A percentile compares a stretch with the other conserved stretches of the same genome.
Conservation (phyloP, 2,329 filamentous ascomycete species). For the Polychaeton citri region DNA sequence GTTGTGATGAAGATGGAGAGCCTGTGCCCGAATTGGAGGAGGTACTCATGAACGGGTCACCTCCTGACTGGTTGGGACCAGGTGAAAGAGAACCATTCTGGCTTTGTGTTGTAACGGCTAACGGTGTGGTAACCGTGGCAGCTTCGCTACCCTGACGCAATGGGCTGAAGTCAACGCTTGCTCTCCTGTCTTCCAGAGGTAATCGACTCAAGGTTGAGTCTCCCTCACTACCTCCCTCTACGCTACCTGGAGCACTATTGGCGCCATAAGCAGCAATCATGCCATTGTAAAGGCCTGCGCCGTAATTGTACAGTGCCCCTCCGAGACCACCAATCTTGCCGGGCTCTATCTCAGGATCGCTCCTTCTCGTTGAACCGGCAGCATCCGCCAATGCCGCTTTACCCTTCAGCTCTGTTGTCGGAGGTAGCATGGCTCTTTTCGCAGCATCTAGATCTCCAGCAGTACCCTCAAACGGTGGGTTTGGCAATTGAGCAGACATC, state of each 20-base stretch:
- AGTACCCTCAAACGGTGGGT: background rate
- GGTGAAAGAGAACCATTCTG: conserved; percentile 31
- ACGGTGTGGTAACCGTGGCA: conserved; percentile 31
- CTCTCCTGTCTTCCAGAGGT: conserved; percentile 15
- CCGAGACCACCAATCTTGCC: conserved; percentile 57
- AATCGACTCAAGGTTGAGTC: conserved; percentile 26
- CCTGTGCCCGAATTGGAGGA: conserved; percentile 68
- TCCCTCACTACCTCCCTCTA: conserved; percentile 20
- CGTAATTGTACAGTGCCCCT: conserved; percentile 53
- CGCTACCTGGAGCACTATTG: conserved; percentile 31
- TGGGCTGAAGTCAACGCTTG: background rate
- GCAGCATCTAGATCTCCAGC: too few relatives aligned
- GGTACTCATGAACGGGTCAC: conserved; percentile 38
- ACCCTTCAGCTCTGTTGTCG: too few relatives aligned
- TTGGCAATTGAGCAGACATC: background rate
- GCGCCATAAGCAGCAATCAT: conserved; percentile 33
- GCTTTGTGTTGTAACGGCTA: conserved; percentile 31
- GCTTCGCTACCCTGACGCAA: conserved; percentile 6
- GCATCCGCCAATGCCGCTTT: background rate
- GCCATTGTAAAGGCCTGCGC: conserved; percentile 41
- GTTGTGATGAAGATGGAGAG: conserved; percentile 43
- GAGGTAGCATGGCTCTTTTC: too few relatives aligned
- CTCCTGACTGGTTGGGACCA: conserved; percentile 8
- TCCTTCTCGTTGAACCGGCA: conserved; percentile 6
- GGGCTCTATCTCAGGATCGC: conserved; percentile 27